Evolutionary conservation across 176 grass and related monocot genomes (phyloP).

Genomic region (Musa troglodytarum): DNA sequence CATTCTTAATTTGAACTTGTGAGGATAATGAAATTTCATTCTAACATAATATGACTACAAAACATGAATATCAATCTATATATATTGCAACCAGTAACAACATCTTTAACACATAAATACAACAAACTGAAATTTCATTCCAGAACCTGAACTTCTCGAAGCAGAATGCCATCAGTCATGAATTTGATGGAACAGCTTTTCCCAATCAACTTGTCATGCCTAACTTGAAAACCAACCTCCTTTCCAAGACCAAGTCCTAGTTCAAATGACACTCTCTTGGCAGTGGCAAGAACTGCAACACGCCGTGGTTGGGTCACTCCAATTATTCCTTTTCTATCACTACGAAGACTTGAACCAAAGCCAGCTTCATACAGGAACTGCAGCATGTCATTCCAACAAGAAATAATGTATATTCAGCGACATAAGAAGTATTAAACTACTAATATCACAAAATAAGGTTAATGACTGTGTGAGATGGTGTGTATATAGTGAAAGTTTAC

Average conservation of each 20-base stretch:
- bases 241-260: slow-evolving; percentile 75
- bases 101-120: neutral
- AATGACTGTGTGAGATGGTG: neutral
- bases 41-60: too few relatives aligned
- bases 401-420: slow-evolving; percentile 20
- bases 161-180: slow-evolving; percentile 98
- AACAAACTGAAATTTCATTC: neutral
- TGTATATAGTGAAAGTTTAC: slow-evolving; percentile 11
- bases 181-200: slow-evolving; percentile 87
- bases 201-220: slow-evolving; percentile 81
- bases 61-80: neutral
- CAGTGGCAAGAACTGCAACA: slow-evolving; percentile 89
- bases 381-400: neutral
- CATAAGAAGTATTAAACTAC: neutral
- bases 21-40: too few relatives aligned
- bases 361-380: slow-evolving; percentile 98
- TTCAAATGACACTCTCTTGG: slow-evolving; percentile 78
- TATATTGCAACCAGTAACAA: neutral
- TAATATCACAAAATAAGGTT: neutral
- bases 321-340: slow-evolving; percentile 82
- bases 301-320: slow-evolving; percentile 93
- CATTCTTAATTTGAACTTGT: too few relatives aligned
- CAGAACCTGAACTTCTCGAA: slow-evolving; percentile 80
- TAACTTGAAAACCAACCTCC: slow-evolving; percentile 96
- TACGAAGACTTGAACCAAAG: slow-evolving; percentile 63